Conservation (phyloP, 345 rosid species). For the Zanthoxylum bungeanum region DNA sequence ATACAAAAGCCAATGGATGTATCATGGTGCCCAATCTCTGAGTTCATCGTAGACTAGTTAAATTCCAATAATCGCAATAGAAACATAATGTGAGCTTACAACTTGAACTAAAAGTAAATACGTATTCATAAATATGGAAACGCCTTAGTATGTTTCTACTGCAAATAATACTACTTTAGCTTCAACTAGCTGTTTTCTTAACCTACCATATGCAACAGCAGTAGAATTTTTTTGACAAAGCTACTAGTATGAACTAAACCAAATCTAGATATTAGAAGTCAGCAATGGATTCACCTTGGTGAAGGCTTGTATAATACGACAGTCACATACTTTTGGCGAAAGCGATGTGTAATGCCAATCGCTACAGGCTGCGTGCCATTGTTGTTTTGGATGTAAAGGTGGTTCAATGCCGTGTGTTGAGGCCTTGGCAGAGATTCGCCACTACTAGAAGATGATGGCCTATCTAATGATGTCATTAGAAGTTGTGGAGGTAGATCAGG, state of each 20-base stretch:
- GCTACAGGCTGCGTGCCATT: conserved; percentile 31
- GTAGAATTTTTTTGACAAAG: conserved; percentile 11
- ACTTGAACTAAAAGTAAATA: background rate
- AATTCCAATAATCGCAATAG: background rate
- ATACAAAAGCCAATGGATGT: background rate
- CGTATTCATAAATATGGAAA: background rate
- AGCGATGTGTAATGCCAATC: conserved; percentile 39
- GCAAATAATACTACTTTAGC: conserved; percentile 12
- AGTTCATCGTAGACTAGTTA: background rate
- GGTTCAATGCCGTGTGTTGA: conserved; percentile 33
- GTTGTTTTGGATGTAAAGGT: conserved; percentile 37
- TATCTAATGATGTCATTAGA: conserved; percentile 24
- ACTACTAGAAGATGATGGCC: conserved; percentile 9
- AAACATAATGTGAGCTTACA: background rate
- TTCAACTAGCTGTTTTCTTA: background rate
- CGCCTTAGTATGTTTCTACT: conserved; percentile 7
- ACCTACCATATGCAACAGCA: background rate
- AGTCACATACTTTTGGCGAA: conserved; percentile 48
- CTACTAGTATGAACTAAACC: conserved; percentile 4
- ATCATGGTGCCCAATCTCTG: background rate
- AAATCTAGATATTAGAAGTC: background rate
- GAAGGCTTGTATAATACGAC: conserved; percentile 44
- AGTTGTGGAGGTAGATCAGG: conserved; percentile 63
- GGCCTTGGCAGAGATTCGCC: conserved; percentile 32
- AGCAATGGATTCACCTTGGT: no score